Evolutionary conservation across 176 grass and related monocot species (phyloP), one percentile per base, ranked within the genome.

Genomic region (Melocanna baccifera): DNA sequence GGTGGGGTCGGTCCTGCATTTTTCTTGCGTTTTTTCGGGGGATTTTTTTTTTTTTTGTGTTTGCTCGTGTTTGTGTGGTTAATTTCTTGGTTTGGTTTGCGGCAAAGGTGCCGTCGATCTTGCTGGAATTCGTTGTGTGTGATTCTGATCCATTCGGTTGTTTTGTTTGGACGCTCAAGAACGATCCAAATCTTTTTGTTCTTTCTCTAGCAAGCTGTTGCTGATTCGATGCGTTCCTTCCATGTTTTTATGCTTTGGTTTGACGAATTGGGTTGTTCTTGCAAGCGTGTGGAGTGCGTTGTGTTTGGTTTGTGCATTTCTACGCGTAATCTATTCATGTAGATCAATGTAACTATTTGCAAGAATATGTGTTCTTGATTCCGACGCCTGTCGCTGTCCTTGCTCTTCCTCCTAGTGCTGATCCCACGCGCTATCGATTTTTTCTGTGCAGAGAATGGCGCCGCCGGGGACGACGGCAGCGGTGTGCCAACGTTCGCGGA

Each of bases 401-500:
- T 86, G 30, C 45, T 78, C 32, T 22, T 29, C 69, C 34, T 52
- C 58, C 81, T 16, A 34, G 51, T 47, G 71, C 73, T 88, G 81
- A 88, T 64, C 78, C 80, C 23, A 62, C 69, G 1, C 5, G 45
- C 22, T 77, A 26, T 63, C 47, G 68, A 0, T 58, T 55, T 7
- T 19, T 12, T 8, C 0, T 37, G 29, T 63, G 84, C 67, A 88
- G 86, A 84, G 76, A 86, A 84, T 83, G 79, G 87, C 42, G 75
- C 75, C 55, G 71, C 68, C 57, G 82, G 65, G 28, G 78, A 88
- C 28, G 88, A 83, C 57, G 75, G 79, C 50, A 76, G 50, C 22
- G 88, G 84, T 39, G 83, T 90, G 58, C 75, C 78, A 25, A 58
- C 57, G 16, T 97, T 97, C 85, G 67, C 67, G 15, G 92, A 97